Conservation (phyloP, 2,329 filamentous ascomycete species). For the Colletotrichum sp. region DNA sequence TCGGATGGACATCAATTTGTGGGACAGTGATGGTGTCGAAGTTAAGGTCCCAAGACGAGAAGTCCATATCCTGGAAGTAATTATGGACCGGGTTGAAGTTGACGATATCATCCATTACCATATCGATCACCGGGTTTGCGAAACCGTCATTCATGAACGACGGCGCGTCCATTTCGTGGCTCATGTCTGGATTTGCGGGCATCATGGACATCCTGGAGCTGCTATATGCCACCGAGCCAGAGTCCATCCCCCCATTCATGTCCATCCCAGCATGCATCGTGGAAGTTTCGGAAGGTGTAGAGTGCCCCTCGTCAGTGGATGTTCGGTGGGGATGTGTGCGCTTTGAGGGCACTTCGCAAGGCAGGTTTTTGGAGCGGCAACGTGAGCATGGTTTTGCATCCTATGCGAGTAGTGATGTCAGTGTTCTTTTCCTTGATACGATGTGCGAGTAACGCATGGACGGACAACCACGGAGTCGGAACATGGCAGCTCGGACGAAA, state of each 20-base stretch:
- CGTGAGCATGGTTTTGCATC: slow-evolving; percentile 16
- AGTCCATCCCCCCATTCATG: not conserved
- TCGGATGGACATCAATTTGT: slow-evolving; percentile 28
- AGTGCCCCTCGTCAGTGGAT: not conserved
- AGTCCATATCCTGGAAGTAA: slow-evolving; percentile 34
- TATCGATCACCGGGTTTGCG: slow-evolving; percentile 6
- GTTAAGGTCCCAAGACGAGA: slow-evolving; percentile 34
- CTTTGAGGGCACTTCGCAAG: slow-evolving; percentile 15
- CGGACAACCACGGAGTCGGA: not conserved
- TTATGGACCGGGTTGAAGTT: slow-evolving; percentile 30
- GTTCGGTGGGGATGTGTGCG: slow-evolving; percentile 1
- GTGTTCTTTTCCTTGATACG: not conserved
- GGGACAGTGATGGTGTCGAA: slow-evolving; percentile 32
- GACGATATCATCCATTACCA: slow-evolving; percentile 20
- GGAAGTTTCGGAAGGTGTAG: slow-evolving; percentile 14
- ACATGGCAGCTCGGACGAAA: not conserved
- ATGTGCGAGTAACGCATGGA: not conserved
- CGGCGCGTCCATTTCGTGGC: not conserved
- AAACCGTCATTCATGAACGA: slow-evolving; percentile 8
- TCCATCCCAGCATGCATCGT: slow-evolving; percentile 9
- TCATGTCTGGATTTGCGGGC: not conserved
- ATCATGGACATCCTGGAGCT: not conserved
- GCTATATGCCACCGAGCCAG: not conserved
- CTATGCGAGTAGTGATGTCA: not conserved
- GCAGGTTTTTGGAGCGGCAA: slow-evolving; percentile 10